A percentile compares a stretch with the other conserved stretches of the same genome.
These are phyloP conservation scores for Xenoacremonium recifei DNA, from an alignment of 2,329 filamentous ascomycete genomes.

Conservation along the genomic window DNA sequence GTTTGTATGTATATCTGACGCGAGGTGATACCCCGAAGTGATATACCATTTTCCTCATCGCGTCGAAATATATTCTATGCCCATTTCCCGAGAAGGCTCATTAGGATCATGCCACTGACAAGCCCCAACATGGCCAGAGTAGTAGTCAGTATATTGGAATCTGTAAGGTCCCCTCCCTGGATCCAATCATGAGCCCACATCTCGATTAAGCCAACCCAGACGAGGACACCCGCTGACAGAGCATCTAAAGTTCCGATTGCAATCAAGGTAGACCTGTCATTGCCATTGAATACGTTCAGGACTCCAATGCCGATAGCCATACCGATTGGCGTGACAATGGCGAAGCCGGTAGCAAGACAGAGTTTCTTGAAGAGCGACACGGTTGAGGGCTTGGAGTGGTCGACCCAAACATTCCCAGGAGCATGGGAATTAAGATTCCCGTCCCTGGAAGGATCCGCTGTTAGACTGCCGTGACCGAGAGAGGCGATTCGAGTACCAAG, in stretches of 20 bases:
- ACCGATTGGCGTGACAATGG: slow-evolving; percentile 70
- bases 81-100: slow-evolving; percentile 77
- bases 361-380: slow-evolving; percentile 51
- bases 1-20: no score
- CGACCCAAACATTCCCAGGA: slow-evolving; percentile 15
- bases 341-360: slow-evolving; percentile 61
- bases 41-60: no score
- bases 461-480: slow-evolving; percentile 38
- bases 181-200: slow-evolving; percentile 79
- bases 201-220: slow-evolving; percentile 77
- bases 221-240: slow-evolving; percentile 69
- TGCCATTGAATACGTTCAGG: slow-evolving; percentile 69
- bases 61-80: no score
- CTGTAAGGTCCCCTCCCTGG: slow-evolving; percentile 52
- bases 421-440: slow-evolving; percentile 13
- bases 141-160: slow-evolving; percentile 48
- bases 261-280: slow-evolving; percentile 64
- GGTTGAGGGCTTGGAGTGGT: slow-evolving; percentile 15
- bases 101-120: slow-evolving; percentile 62
- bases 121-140: slow-evolving; percentile 51
- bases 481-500: slow-evolving; percentile 69
- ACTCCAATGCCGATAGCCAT: slow-evolving; percentile 80
- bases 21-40: no score
- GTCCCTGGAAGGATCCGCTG: slow-evolving; percentile 16
- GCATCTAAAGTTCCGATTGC: slow-evolving; percentile 73